Evolutionary conservation across 2,329 filamentous ascomycete genomes (phyloP), one percentile per base, ranked within the genome.

Genomic region (Arthrobotrys sphaeroides): DNA sequence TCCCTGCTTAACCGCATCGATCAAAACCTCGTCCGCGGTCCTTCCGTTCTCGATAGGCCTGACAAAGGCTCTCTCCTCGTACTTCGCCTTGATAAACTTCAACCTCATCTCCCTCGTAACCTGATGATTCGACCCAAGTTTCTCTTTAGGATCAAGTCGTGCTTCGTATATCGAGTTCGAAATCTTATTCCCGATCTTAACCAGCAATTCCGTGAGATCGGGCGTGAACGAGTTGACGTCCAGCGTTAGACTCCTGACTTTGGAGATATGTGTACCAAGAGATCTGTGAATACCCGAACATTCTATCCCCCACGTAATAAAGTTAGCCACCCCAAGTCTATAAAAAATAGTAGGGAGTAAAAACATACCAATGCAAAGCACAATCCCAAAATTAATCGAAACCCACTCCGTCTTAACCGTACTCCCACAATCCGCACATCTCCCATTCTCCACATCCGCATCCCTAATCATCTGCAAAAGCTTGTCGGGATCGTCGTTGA

Each of bases 81-180:
- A 99, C 83, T 99, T 99, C 66, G 91, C 87, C 0, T 93, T 98
- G 82, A 99, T 98, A 82, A 97, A 99, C 79, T 88, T 91, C n/a
- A 98, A 85, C 20, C 95, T 89, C 82, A 97, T 92, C 82, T 99
- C 95, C 42, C 95, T 89, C 4, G 90, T 94, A 22, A 94, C 92
- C 28, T 55, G 51, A 24, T 55, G 51, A 79, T 90, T 89, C 0
- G 92, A 87, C 0, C 86, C 84, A 3, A 93, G 93, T 81, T 97
- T 98, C 49, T 87, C 80, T 4, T 87, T 84, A 22, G 87, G 87
- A 73, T 97, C 93, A 22, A 98, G 86, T 76, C 85, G 91, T 12
- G 93, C 90, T 84, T 99, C 95, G 93, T 94, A 99, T 18, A 99
- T 87, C 90, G 94, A 94, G 83, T 99, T 99, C 79, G 94, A 95